Conservation (phyloP, 202 grass and related monocot species). For the Saccharum hybrid region DNA sequence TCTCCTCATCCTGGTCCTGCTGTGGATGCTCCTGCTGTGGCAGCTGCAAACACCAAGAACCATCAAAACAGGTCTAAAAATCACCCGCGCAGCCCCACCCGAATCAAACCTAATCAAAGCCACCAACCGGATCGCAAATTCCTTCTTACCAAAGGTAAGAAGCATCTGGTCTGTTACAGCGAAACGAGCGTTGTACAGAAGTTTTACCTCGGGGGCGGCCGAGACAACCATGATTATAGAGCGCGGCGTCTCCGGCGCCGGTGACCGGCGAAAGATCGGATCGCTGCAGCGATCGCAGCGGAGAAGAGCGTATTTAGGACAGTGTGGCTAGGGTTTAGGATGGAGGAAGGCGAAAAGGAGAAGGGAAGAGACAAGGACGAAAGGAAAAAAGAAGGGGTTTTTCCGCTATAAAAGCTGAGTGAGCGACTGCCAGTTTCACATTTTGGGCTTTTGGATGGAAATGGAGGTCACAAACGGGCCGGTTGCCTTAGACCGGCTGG, state of each 20-base stretch:
- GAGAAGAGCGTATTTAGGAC: background rate
- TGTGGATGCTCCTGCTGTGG: constrained; percentile 51
- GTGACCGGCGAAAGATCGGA: background rate
- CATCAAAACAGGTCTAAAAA: constrained; percentile 15
- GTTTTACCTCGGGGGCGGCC: constrained; percentile 54
- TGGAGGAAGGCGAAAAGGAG: background rate
- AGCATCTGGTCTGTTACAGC: background rate
- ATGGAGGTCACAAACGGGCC: background rate
- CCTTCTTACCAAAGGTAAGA: background rate
- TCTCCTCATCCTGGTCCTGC: constrained; percentile 65
- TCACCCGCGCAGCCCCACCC: background rate
- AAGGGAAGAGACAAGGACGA: background rate
- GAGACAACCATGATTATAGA: constrained; percentile 60
- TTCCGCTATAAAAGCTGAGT: constrained; percentile 5
- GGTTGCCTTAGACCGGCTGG: background rate
- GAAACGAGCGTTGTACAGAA: background rate
- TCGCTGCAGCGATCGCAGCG: constrained; percentile 24
- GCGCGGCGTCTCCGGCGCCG: background rate
- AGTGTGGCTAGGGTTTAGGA: constrained; percentile 47
- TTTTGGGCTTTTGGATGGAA: background rate
- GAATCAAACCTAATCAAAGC: constrained; percentile 17
- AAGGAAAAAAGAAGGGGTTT: background rate
- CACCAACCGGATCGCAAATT: background rate
- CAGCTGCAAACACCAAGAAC: constrained; percentile 38
- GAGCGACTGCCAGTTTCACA: background rate